A percentile compares a stretch with the other conserved stretches of the same genome.
Conservation (phyloP, 495 filamentous ascomycete genomes). For the Lophiostoma macrostomum region DNA sequence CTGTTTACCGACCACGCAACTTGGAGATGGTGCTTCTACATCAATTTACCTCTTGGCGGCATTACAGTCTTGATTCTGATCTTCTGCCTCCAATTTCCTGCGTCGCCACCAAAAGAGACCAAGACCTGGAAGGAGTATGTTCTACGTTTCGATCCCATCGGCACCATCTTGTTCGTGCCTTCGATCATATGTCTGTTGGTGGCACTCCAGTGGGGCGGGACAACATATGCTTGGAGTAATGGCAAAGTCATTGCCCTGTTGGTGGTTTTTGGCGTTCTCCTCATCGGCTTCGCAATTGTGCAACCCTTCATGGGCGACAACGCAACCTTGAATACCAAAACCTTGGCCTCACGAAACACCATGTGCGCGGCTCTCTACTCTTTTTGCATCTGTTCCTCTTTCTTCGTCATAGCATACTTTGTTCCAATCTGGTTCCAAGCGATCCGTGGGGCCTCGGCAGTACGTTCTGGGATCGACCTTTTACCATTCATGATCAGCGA, state of each 20-base stretch:
- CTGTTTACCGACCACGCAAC: constrained; percentile 45
- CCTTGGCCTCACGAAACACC: neutral
- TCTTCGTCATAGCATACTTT: too few species aligned
- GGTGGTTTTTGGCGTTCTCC: neutral
- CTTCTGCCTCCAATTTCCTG: constrained; percentile 44
- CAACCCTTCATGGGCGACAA: neutral
- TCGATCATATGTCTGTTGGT: constrained; percentile 69
- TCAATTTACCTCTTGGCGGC: constrained; percentile 63
- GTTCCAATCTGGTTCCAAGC: too few species aligned
- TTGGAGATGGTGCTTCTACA: constrained; percentile 85
- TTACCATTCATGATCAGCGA: too few species aligned
- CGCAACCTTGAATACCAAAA: neutral
- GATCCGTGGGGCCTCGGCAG: too few species aligned
- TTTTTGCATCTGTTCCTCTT: too few species aligned
- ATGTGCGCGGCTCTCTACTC: too few species aligned
- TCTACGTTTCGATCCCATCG: constrained; percentile 63
- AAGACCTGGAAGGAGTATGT: constrained; percentile 43
- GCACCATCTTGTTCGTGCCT: constrained; percentile 67
- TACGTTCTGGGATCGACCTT: too few species aligned
- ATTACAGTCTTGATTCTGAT: constrained; percentile 54
- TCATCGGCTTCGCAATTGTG: neutral
- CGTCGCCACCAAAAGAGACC: neutral
- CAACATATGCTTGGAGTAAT: constrained; percentile 68
- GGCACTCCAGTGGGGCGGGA: constrained; percentile 84
- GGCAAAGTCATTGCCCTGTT: too few species aligned